Base-by-base conservation (phyloP, 2,329 filamentous ascomycete genomes). In the Ophiocordyceps camponoti-rufipedis region DNA sequence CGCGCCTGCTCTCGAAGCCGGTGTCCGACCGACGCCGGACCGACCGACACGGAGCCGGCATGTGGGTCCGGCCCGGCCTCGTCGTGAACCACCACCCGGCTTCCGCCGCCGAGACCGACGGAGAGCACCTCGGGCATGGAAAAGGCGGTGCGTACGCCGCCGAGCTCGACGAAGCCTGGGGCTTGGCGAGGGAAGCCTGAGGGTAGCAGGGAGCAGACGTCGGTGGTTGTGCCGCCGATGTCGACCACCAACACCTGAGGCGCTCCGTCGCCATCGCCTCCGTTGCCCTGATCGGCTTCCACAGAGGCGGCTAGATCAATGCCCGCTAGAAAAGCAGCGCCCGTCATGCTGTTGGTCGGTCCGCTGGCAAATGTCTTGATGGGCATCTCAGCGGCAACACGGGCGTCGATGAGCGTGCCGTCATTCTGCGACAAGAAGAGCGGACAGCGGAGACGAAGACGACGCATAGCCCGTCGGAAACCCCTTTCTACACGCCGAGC, bases 101-200 rank as follows among this genome's bases (percentile, higher is more conserved):
- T 62, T 0, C 75, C 74, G 2, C 75, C 75, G 5, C 74, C 75
- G 0, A 78, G 58, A 2, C 71, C 74, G 23, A 78, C 71, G 1
- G 66, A 72, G 7, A 71, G 60, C 1, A 78, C 63, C 55, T 78
- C 62, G 16, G 74, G 67, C 67, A 76, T 65, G 28, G 71, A 65
- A 49, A 76, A 79, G 14, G 75, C 75, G 39, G 74, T 76, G 13
- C 73, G 62, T 0, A 79, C 73, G 1, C 74, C 74, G 2, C 68
- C 72, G 5, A 80, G 63, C 46, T 75, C 70, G 10, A 72, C 71
- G 45, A 72, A 78, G 0, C 70, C 71, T 0, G 73, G 67, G 4
- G 75, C 73, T 49, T 78, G 74, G 18, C 74, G 65, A 0, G 75
- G 75, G 42, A 78, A 78, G 0, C 75, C 75, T 2, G 69, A 75